These are phyloP conservation scores for Tulasnella sp. DNA, from an alignment of 768 basidiomycete genomes.

Conservation along the genomic window DNA sequence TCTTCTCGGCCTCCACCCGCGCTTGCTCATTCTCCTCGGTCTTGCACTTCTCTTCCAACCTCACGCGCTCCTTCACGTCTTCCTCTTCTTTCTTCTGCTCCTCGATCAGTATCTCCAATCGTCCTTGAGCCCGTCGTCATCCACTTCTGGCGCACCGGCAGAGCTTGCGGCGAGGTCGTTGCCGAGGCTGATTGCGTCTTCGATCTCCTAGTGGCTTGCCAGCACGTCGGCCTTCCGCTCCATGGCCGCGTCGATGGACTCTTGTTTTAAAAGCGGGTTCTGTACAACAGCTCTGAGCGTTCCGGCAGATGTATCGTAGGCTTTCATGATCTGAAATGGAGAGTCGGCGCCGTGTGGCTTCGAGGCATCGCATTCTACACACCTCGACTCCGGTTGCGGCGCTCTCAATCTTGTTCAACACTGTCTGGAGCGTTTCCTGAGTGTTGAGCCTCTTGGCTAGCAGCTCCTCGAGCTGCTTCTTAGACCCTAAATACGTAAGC, in stretches of 20 bases:
- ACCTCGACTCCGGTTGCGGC: conserved; percentile 90
- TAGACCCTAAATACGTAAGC: no score
- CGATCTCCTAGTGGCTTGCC: conserved; percentile 75
- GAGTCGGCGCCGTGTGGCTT: background rate
- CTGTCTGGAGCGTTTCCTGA: no score
- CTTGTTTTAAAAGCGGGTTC: conserved; percentile 74
- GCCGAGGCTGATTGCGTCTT: conserved; percentile 69
- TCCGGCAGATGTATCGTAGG: conserved; percentile 77
- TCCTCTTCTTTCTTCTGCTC: conserved; percentile 27
- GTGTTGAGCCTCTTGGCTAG: no score
- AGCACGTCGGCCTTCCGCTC: conserved; percentile 81
- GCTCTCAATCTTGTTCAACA: conserved; percentile 75
- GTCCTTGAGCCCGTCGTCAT: conserved; percentile 34
- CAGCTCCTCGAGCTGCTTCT: no score
- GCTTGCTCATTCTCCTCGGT: background rate
- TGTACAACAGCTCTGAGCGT: no score
- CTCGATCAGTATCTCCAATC: conserved; percentile 27
- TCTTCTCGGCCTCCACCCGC: background rate
- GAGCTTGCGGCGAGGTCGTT: conserved; percentile 56
- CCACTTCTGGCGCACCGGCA: conserved; percentile 44
- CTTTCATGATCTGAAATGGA: conserved; percentile 70
- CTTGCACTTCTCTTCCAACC: background rate
- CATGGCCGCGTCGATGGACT: conserved; percentile 79
- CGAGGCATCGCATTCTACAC: conserved; percentile 33
- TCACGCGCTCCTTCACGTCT: background rate